Base-by-base conservation (phyloP, 371 early-diverging fungal species). In the Mycotypha africana region DNA sequence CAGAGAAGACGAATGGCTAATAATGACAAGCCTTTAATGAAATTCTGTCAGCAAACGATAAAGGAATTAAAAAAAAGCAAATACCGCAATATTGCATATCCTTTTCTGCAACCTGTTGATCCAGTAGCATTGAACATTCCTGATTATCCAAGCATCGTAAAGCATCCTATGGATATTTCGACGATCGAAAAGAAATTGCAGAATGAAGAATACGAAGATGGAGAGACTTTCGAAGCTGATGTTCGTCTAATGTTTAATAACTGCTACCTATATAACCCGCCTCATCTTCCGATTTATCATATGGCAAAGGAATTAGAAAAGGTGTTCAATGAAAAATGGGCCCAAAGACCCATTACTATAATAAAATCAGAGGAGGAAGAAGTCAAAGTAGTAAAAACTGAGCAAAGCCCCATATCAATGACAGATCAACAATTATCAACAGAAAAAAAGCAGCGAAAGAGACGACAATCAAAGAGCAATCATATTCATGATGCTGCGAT, bases 141-240 rank as follows among this genome's bases (percentile, higher is more conserved):
- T 3, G 89, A 86, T 51, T 99, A 99, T 72, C 81, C 80, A 21
- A 79, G 78, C 2, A 84, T 98, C 32, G 86, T 99, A 58, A 96
- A 91, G 52, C 59, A 90, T 34, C 99, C 99, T 5, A 99, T 99
- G 99, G 99, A 99, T 62, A 43, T 98, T 19, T 79, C 85, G 14
- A 99, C 99, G 0, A 87, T 99, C 35, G 79, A 82, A 56, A 72
- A 74, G 26, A 94, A 93, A 60, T 65, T 99, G 20, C 88, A 91
- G 38, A 51, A 60, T 11, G 85, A 84, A 20, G 70, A 79, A 22
- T 98, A 98, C 60, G 42, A 63, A 0, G 65, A 58, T 7, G 72
- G 88, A 0, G 78, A 73, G 5, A 86, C 82, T 30, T 96, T 97
- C 55, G 85, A 86, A 49, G 69, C 70, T 0, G 97, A 99, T 58